Base-by-base conservation (phyloP, 805 yeast species). In the Cyberlindnera maritima region DNA sequence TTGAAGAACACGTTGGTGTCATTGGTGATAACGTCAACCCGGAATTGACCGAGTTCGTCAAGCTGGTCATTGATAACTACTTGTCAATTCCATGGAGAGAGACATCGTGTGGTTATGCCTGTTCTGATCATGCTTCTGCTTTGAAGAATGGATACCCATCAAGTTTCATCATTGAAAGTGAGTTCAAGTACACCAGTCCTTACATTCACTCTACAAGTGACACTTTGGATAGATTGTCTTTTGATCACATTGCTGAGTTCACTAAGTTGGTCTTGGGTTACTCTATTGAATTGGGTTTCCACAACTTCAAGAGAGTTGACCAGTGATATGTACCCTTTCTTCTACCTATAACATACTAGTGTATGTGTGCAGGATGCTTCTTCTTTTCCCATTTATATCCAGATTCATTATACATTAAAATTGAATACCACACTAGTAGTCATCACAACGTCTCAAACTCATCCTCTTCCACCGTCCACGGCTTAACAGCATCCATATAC, bases 61-160 rank as follows among this genome's bases (percentile, higher is more conserved):
- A 85, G 66, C 54, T 75, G 35, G 65, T 90, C 8, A 77, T 89
- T 42, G 73, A 74, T 19, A 62, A 69, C 10, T 89, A 89, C 66
- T 76, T 89, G 56, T 59, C 67, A 19, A 86, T 90, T 47, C 83
- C 87, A 3, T 85, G 78, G 59, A 79, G 74, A 33, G 94, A 85
- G 57, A 85, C 96, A 12, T 56, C 70, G 47, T 92, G 97, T 68
- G 96, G 96, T 1, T 89, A 90, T 60, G 94, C 96, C 0, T 91
- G 98, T 66, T 85, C 96, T 15, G 98, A 92, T 68, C 97, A 90
- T 65, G 85, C 94, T 5, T 81, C 95, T 40, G 96, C 96, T 1
- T 65, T 81, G 43, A 81, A 85, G 61, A 79, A 77, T 57, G 97
- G 97, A 0, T 89, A 74, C 66, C 97, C 97, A 4, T 77, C 89